Evolutionary conservation across 1,139 yeast species (phyloP), one percentile per base, ranked within the genome.

Genomic region (Sugiyamaella grinbergsii): DNA sequence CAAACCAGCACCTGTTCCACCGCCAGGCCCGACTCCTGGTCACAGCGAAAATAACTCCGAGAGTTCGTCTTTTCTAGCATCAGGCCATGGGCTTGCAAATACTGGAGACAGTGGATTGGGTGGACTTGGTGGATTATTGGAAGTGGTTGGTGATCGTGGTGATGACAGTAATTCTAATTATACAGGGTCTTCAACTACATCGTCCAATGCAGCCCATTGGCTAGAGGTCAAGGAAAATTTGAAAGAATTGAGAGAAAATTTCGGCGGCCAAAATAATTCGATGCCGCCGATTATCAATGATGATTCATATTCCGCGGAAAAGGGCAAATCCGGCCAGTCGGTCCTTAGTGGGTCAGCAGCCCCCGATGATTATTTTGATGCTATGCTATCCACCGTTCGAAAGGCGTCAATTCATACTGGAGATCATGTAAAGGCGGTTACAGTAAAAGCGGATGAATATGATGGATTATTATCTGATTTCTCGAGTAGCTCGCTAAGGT

Each of bases 321-420:
- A 44, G 8, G 49, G 45, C 16, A 48, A 38, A 37, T 45, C 51
- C 6, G 55, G 48, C 23, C 52, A 47, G 23, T 42, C 53, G 7
- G 34, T 50, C 4, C 7, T 52, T 7, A 40, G 47, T 19, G 54
- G 55, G 4, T 22, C 36, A 10, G 50, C 55, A 16, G 50, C 49
- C 1, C 53, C 62, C 4, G 63, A 60, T 8, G 61, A 57, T 29
- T 63, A 63, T 43, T 53, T 51, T 18, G 55, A 53, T 20, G 62
- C 61, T 2, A 56, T 58, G 6, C 54, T 58, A 6, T 48, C 48
- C 16, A 56, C 59, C 7, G 58, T 61, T 24, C 54, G 65, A 11
- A 54, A 59, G 22, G 63, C 65, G 13, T 57, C 62, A 3, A 48
- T 62, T 11, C 54, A 52, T 37, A 62, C 65, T n/a, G 66, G 66